These are phyloP conservation scores for Tolypocladium sp. DNA, from an alignment of 2,329 filamentous ascomycete species.

Conservation along the genomic window DNA sequence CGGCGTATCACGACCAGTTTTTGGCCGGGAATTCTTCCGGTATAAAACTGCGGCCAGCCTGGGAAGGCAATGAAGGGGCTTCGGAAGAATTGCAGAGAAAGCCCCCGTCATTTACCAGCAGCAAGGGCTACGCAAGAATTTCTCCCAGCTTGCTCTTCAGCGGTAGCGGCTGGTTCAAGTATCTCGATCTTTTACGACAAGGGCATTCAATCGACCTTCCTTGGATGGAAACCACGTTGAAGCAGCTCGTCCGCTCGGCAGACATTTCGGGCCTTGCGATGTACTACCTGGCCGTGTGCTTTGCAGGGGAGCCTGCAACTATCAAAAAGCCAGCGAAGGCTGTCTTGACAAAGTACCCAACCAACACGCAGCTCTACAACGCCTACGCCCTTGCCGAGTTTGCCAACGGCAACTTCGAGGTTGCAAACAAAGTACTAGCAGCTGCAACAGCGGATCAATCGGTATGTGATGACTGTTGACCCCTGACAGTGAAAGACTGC, in stretches of 20 bases:
- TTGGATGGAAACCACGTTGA: conserved; percentile 46
- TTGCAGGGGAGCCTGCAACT: conserved; percentile 38
- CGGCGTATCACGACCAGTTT: conserved; percentile 21
- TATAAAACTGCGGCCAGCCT: background rate
- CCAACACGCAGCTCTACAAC: conserved; percentile 64
- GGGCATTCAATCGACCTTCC: conserved; percentile 22
- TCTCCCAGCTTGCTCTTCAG: conserved; percentile 47
- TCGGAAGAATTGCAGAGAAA: conserved; percentile 13
- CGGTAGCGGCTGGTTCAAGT: conserved; percentile 33
- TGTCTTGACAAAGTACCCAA: conserved; percentile 59
- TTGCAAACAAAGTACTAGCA: conserved; percentile 55
- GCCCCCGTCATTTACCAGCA: conserved; percentile 19
- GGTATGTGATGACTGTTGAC: conserved; percentile 13
- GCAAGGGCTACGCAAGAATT: conserved; percentile 17
- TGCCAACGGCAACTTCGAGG: conserved; percentile 43
- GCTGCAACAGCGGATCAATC: conserved; percentile 44
- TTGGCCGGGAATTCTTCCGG: conserved; percentile 6
- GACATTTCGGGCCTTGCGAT: conserved; percentile 40
- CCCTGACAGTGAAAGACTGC: background rate
- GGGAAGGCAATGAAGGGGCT: conserved; percentile 5
- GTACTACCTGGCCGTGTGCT: conserved; percentile 63
- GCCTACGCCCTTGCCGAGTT: conserved; percentile 68
- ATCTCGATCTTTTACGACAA: conserved; percentile 18
- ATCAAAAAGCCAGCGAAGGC: conserved; percentile 64
- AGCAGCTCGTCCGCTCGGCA: conserved; percentile 43